Percentiles rank a stretch among this genome's conserved stretches.
These are phyloP conservation scores for Rhynchosporium graminicola DNA, from an alignment of 2,329 filamentous ascomycete species.

Conservation along the genomic window DNA sequence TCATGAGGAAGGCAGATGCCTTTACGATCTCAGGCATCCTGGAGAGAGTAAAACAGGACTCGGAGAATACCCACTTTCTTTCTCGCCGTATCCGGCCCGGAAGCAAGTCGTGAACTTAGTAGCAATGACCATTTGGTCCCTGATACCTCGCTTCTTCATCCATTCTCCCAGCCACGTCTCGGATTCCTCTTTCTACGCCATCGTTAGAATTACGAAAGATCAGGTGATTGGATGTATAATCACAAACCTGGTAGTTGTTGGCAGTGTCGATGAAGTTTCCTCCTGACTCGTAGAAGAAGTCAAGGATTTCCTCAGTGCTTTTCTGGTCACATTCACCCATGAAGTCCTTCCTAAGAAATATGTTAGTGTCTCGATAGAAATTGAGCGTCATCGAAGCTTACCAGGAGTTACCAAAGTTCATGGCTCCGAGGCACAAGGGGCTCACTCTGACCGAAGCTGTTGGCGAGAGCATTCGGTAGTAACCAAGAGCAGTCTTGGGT, in stretches of 20 bases:
- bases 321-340: slow-evolving; percentile 68
- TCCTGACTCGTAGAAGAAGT: slow-evolving; percentile 56
- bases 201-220: background rate
- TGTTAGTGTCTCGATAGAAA: background rate
- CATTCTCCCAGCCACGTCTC: slow-evolving; percentile 71
- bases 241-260: slow-evolving; percentile 59
- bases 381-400: slow-evolving; percentile 26
- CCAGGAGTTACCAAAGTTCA: slow-evolving; percentile 65
- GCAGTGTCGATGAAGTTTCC: slow-evolving; percentile 71
- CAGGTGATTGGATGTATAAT: background rate
- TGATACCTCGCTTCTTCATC: slow-evolving; percentile 64
- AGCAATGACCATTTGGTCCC: slow-evolving; percentile 66
- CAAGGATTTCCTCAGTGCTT: slow-evolving; percentile 55
- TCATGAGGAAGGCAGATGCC: no score
- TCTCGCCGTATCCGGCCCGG: slow-evolving; percentile 37
- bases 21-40: no score
- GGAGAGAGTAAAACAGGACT: no score
- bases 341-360: slow-evolving; percentile 46
- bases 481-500: slow-evolving; percentile 60
- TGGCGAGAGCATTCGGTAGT: slow-evolving; percentile 67
- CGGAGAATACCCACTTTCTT: slow-evolving; percentile 32
- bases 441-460: slow-evolving; percentile 67
- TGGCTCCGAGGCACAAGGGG: slow-evolving; percentile 64
- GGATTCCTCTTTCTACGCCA: slow-evolving; percentile 54
- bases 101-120: slow-evolving; percentile 54